Evolutionary conservation across 2,329 filamentous ascomycete genomes (phyloP), one percentile per base, ranked within the genome.

Genomic region (Botrytis galanthina): DNA sequence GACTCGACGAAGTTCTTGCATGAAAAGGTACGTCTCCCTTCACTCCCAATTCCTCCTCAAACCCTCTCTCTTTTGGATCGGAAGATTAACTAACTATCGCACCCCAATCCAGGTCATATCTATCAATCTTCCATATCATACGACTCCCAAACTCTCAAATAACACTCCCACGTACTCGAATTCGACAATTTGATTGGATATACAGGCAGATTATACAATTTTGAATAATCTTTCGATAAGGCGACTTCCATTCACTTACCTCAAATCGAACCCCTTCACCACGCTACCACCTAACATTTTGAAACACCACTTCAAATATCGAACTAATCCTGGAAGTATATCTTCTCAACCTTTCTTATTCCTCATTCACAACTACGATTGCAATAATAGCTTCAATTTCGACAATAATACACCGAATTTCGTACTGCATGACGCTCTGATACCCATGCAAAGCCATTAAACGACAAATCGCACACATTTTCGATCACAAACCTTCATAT

Each of bases 191-290:
- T 42, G 18, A 69, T 57, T 69, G 66, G 18, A 18, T 26, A 32
- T 44, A 57, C 37, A 57, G 51, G 29, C 6, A 29, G 1, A 9
- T 32, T n/a, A 26, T 14, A 18, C n/a, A 44, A 26, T 32, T 69
- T 42, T 57, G 4, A 57, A 20, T 20, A 32, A 57, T 42, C 18
- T 22, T 57, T 57, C 48, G 35, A 69, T 42, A 39, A 68, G 20
- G 12, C n/a, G 29, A 42, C 35, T 69, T 12, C 6, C 16, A 69
- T 69, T 69, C 66, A 69, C 66, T 57, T 12, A 57, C 48, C 48
- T 57, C 37, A 10, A 57, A 57, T 69, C 66, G 66, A 57, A 57
- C 66, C 35, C 66, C 66, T 69, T 69, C 37, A 57, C 48, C 18
- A 69, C 48, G n/a, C 66, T 57, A 32, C 8, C 6, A 69, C 16